Percentiles rank a stretch among this genome's conserved stretches.
Evolutionary conservation across 139 green algal species (phyloP).

Genomic region (Picochlorum sp.): DNA sequence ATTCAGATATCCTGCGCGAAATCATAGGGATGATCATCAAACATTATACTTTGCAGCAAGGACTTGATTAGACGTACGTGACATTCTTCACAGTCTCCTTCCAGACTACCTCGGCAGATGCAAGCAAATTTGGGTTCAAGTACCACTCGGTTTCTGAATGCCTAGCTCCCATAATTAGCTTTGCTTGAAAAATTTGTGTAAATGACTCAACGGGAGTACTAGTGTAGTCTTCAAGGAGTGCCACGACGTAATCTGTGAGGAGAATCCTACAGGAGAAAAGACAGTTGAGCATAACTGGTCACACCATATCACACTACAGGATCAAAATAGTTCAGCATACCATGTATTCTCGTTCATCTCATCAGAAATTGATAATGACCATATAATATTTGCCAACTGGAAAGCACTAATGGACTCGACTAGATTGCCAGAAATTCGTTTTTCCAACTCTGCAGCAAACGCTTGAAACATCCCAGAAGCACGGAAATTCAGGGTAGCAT

Average conservation of each 20-base stretch:
- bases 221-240: background rate
- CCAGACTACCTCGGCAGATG: background rate
- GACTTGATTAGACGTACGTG: too few species aligned
- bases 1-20: slow-evolving; percentile 3
- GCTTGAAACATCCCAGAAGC: background rate
- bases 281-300: too few species aligned
- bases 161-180: background rate
- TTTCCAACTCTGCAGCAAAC: slow-evolving; percentile 7
- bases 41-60: background rate
- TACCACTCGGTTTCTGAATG: background rate
- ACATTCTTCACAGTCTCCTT: background rate
- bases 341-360: slow-evolving; percentile 9
- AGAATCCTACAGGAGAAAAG: too few species aligned
- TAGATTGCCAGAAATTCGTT: background rate
- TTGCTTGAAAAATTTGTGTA: slow-evolving; percentile 5
- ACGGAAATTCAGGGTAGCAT: slow-evolving; percentile 12
- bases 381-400: slow-evolving; percentile 48
- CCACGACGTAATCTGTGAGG: too few species aligned
- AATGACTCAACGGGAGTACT: background rate
- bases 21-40: background rate
- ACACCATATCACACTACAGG: background rate
- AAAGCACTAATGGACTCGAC: slow-evolving; percentile 27
- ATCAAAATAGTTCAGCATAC: background rate
- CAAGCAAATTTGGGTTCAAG: background rate
- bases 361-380: slow-evolving; percentile 34